Evolutionary conservation across 768 basidiomycete genomes (phyloP).

Genomic region (Candolleomyces eurysporus): DNA sequence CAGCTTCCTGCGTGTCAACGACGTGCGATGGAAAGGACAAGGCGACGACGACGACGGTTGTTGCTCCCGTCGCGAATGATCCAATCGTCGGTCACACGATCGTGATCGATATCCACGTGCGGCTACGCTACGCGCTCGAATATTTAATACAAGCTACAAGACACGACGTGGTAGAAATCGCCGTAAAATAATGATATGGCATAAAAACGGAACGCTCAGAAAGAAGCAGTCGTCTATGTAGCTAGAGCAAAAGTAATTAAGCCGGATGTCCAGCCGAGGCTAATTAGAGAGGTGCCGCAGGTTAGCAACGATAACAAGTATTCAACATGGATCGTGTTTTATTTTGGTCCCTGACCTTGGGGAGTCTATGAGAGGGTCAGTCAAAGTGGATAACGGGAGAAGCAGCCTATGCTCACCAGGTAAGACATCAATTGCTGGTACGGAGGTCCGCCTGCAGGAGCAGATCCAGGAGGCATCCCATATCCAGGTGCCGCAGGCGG

Average conservation of each 20-base stretch:
- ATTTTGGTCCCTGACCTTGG: not conserved
- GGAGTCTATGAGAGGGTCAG: not conserved
- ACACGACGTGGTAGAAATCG: not conserved
- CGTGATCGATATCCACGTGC: constrained; percentile 8
- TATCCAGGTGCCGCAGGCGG: constrained; percentile 37
- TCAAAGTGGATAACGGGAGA: not conserved
- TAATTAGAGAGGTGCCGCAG: not conserved
- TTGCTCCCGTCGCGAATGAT: constrained; percentile 6
- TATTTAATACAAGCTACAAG: not conserved
- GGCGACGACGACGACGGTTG: not conserved
- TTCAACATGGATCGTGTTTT: not conserved
- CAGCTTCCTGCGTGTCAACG: not conserved
- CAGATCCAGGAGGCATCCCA: constrained; percentile 35
- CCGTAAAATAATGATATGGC: too few relatives aligned
- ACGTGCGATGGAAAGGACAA: not conserved
- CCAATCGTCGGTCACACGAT: constrained; percentile 7
- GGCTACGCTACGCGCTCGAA: not conserved
- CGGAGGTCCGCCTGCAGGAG: constrained; percentile 39
- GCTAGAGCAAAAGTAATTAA: too few relatives aligned
- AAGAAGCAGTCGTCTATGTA: too few relatives aligned
- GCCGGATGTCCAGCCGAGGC: not conserved
- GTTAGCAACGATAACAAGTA: not conserved
- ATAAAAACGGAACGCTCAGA: too few relatives aligned
- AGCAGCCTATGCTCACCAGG: constrained; percentile 42
- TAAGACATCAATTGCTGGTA: constrained; percentile 73